A percentile compares a stretch with the other conserved stretches of the same genome.
Conservation (phyloP, 805 yeast species). For the Candida xiaguanensis region DNA sequence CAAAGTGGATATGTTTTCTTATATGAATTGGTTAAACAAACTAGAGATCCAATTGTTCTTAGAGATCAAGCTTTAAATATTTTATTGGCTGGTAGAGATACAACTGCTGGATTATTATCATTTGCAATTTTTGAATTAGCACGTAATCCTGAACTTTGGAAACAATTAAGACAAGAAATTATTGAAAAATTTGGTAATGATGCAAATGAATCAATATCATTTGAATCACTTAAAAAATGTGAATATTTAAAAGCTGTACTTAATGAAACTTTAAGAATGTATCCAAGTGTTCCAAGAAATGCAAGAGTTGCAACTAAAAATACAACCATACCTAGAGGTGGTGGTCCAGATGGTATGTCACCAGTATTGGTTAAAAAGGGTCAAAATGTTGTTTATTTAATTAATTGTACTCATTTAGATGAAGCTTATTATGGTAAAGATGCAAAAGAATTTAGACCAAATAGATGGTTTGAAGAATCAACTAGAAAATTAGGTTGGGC, state of each 20-base stretch:
- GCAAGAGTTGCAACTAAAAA: conserved; percentile 22
- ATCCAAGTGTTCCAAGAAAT: conserved; percentile 33
- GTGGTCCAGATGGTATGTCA: conserved; percentile 28
- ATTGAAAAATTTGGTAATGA: conserved; percentile 24
- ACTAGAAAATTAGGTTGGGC: conserved; percentile 42
- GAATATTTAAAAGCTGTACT: conserved; percentile 27
- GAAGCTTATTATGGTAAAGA: conserved; percentile 43
- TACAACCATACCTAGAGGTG: conserved; percentile 28
- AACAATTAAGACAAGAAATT: conserved; percentile 26
- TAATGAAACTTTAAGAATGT: conserved; percentile 30
- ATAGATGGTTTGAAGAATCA: conserved; percentile 41
- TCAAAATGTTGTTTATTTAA: conserved; percentile 36
- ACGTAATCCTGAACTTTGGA: conserved; percentile 26
- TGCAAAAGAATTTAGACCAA: conserved; percentile 44
- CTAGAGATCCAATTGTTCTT: conserved; percentile 31
- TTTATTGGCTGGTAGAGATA: conserved; percentile 36
- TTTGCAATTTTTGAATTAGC: conserved; percentile 28
- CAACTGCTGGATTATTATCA: conserved; percentile 32
- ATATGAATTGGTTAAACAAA: conserved; percentile 36
- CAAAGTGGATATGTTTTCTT: conserved; percentile 31
- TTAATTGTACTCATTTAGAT: conserved; percentile 44
- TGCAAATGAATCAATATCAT: conserved; percentile 20
- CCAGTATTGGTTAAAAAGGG: conserved; percentile 46
- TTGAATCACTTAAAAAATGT: conserved; percentile 32
- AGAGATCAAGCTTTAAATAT: conserved; percentile 38